Percentiles rank a stretch among this genome's conserved stretches.
These are phyloP conservation scores for Pyricularia grisea DNA, from an alignment of 2,329 filamentous ascomycete genomes.

Conservation along the genomic window DNA sequence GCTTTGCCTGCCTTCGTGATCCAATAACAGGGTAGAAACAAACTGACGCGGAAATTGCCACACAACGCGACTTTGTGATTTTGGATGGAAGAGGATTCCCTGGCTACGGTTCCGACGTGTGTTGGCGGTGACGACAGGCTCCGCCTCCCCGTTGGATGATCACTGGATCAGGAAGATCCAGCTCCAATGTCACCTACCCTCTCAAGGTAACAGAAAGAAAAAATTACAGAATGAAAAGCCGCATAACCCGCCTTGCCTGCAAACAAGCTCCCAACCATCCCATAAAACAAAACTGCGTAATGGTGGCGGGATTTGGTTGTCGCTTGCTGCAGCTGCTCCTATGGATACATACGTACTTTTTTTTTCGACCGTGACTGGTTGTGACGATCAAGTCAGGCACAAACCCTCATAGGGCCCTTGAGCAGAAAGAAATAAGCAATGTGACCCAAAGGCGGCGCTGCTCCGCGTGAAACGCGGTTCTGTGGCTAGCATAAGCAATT, in stretches of 20 bases:
- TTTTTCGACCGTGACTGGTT: not conserved
- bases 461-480: not conserved
- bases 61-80: not conserved
- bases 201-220: not conserved
- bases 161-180: not conserved
- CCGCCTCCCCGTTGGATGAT: not conserved
- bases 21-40: not conserved
- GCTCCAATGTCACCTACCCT: not conserved
- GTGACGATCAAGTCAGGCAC: not conserved
- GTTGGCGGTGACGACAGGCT: not conserved
- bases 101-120: not conserved
- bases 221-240: not conserved
- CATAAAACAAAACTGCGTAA: not conserved
- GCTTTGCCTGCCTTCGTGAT: not conserved
- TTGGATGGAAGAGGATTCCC: not conserved
- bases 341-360: not conserved
- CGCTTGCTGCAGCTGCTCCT: not conserved
- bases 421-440: not conserved
- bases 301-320: not conserved
- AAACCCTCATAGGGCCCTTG: not conserved
- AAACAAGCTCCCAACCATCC: not conserved
- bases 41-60: not conserved
- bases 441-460: not conserved
- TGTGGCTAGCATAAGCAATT: not conserved
- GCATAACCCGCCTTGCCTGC: not conserved